Evolutionary conservation across 2,329 filamentous ascomycete species (phyloP), one percentile per base, ranked within the genome.

Genomic region (Tolypocladium capitatum): DNA sequence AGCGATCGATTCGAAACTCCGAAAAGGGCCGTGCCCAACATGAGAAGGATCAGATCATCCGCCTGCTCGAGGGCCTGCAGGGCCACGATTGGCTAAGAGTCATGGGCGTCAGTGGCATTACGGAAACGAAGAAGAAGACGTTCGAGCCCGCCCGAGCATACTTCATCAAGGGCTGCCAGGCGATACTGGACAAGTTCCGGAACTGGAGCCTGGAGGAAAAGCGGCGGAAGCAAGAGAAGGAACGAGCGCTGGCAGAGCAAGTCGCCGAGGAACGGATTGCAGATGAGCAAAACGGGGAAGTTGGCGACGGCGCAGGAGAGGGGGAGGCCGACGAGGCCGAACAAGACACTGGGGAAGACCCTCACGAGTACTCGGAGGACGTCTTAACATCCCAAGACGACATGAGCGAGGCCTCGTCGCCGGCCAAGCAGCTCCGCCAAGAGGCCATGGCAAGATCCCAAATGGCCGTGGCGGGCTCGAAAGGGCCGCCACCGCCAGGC

Each of bases 11-110:
- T 43, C 71, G 80, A 31, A 83, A 83, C 53, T 71, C 76, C 0
- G 80, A 83, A 58, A 80, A 76, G 58, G 78, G 77, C 13, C 73
- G 78, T 10, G 80, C 80, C 16, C 78, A 83, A 55, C 80, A 83
- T 68, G 80, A 83, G 55, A 79, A 75, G 54, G 78, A 82, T 51
- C 78, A 81, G 55, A 76, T 83, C 36, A 74, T 79, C 47, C 72
- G 79, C 32, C 64, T 83, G 16, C 73, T 96, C 7, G 88, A 92
- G 47, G 88, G 88, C 18, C 74, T 98, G 1, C 84, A 88, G 61
- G 86, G 91, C 2, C 87, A 86, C 49, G 92, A 97, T 64, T 98
- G 92, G 92, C 72, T 96, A 48, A 83, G 86, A 51, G 78, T 90
- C 4, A 89, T 98, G 81, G 92, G 91, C 27, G 84, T 97, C 32